Evolutionary conservation across 352 stramenopile genomes (phyloP), one percentile per base, ranked within the genome.

Genomic region (Phytophthora megakarya): DNA sequence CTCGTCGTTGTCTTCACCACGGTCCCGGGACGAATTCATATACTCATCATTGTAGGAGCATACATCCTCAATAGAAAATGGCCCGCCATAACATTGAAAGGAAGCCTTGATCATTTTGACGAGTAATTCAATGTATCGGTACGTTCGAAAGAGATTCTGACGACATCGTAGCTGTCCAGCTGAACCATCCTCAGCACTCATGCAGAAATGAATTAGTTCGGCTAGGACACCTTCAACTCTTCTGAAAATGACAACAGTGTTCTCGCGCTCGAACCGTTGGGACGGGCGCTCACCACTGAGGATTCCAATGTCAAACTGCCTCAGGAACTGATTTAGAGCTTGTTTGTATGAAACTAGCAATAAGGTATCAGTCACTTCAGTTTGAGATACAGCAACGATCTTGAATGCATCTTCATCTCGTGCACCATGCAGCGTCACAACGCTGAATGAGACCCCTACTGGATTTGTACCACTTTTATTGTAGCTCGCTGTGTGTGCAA

Each of bases 361-460:
- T n/a, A 92, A 22, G 1, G 79, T 92, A 28, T 90, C 80, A 4
- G 74, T 75, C 8, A 84, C 62, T 68, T 90, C 81, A 5, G 59
- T 56, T 64, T 67, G 62, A 38, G 73, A 40, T 7, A 87, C 83
- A 7, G 56, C 37, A 7, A 89, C 47, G 35, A 90, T 70, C 42
- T 84, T 84, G 61, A 92, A 92, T 11, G 83, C 83, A 45, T 90
- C 81, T 61, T 92, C 79, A 62, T 92, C 83, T 46, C 80, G 75
- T 10, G 73, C 67, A 13, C 79, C 81, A 32, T 71, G 70, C 1
- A 88, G 62, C 4, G 76, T 67, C 13, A 82, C 72, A 9, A 89
- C 75, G 15, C 68, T 71, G 28, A 88, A 88, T 1, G 71, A 75
- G 5, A 71, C 72, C 32, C 46, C 66, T 5, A 49, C 65, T 6